A percentile compares a stretch with the other conserved stretches of the same genome.
phyloP scores from a whole-genome alignment of 805 yeast genomes.

The Wickerhamomyces alni region DNA sequence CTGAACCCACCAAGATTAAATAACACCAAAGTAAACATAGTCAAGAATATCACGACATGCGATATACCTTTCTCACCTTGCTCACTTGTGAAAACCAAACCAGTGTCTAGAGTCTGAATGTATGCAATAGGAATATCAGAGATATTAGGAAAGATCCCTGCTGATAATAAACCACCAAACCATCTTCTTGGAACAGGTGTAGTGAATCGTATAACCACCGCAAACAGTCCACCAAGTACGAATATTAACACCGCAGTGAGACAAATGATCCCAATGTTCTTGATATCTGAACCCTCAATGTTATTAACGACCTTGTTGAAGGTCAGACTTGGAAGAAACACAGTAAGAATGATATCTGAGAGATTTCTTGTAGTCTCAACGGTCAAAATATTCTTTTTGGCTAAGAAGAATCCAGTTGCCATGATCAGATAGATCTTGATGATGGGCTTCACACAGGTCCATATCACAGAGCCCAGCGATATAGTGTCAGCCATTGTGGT shows the following conservation, averaged over 20 bases:
- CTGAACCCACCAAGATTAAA: slow-evolving; percentile 72
- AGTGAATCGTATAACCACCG: slow-evolving; percentile 31
- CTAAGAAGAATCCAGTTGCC: slow-evolving; percentile 58
- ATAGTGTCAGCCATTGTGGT: slow-evolving; percentile 1
- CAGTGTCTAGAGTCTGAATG: slow-evolving; percentile 60
- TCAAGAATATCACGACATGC: slow-evolving; percentile 66
- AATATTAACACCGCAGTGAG: slow-evolving; percentile 41
- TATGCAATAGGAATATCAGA: slow-evolving; percentile 86
- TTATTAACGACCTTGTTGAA: slow-evolving; percentile 67
- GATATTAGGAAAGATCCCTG: slow-evolving; percentile 72
- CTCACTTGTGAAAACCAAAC: slow-evolving; percentile 44
- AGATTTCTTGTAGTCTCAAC: slow-evolving; percentile 66
- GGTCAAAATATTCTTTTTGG: slow-evolving; percentile 54
- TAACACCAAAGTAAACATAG: slow-evolving; percentile 57
- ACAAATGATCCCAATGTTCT: slow-evolving; percentile 60
- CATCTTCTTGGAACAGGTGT: slow-evolving; percentile 66
- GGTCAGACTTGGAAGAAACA: slow-evolving; percentile 68
- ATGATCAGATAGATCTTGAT: slow-evolving; percentile 73
- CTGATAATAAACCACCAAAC: slow-evolving; percentile 70
- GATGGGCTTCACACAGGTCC: slow-evolving; percentile 80
- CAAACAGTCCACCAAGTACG: slow-evolving; percentile 36
- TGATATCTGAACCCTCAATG: slow-evolving; percentile 62
- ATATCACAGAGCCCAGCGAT: slow-evolving; percentile 59
- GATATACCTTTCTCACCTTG: slow-evolving; percentile 73
- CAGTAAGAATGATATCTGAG: slow-evolving; percentile 61